Percentiles rank a stretch among this genome's conserved stretches.
Evolutionary conservation across 2,329 filamentous ascomycete species (phyloP).

Genomic region (Colletotrichum chrysophilum): DNA sequence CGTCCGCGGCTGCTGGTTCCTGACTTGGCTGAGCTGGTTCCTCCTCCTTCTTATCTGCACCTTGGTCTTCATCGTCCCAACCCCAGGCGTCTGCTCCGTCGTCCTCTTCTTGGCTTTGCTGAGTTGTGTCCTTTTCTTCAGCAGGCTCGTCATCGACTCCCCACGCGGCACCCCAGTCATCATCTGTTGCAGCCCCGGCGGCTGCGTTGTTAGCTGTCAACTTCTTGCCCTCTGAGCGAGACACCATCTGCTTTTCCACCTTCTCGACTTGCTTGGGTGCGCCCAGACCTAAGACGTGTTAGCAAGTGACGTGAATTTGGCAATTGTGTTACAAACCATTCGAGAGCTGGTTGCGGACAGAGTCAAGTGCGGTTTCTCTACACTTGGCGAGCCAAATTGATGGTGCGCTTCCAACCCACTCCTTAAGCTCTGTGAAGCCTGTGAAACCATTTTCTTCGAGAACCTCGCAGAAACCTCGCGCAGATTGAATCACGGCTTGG

Average conservation of each 20-base stretch:
- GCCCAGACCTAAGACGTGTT: constrained; percentile 51
- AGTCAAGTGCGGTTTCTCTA: constrained; percentile 78
- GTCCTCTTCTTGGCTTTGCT: constrained; percentile 34
- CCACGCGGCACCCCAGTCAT: constrained; percentile 84
- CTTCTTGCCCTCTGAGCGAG: constrained; percentile 68
- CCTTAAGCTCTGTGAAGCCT: constrained; percentile 66
- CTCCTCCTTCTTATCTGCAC: constrained; percentile 34
- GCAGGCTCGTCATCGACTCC: constrained; percentile 63
- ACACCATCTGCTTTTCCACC: constrained; percentile 82
- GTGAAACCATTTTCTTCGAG: constrained; percentile 69
- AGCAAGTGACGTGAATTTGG: not conserved
- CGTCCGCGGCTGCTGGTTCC: constrained; percentile 33
- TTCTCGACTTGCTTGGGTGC: constrained; percentile 76
- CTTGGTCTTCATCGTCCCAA: constrained; percentile 75
- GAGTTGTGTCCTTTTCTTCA: constrained; percentile 27
- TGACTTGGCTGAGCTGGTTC: constrained; percentile 22
- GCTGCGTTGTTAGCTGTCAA: constrained; percentile 58
- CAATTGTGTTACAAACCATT: constrained; percentile 44
- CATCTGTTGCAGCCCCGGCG: constrained; percentile 45
- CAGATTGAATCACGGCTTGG: constrained; percentile 69
- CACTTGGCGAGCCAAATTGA: constrained; percentile 86
- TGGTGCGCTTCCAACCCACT: constrained; percentile 83
- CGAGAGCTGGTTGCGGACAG: constrained; percentile 72
- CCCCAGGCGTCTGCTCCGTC: constrained; percentile 76
- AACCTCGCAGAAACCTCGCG: constrained; percentile 67